Evolutionary conservation across 495 filamentous ascomycete genomes (phyloP), one percentile per base, ranked within the genome.

Genomic region (Pseudomonodictys pantanalensis): DNA sequence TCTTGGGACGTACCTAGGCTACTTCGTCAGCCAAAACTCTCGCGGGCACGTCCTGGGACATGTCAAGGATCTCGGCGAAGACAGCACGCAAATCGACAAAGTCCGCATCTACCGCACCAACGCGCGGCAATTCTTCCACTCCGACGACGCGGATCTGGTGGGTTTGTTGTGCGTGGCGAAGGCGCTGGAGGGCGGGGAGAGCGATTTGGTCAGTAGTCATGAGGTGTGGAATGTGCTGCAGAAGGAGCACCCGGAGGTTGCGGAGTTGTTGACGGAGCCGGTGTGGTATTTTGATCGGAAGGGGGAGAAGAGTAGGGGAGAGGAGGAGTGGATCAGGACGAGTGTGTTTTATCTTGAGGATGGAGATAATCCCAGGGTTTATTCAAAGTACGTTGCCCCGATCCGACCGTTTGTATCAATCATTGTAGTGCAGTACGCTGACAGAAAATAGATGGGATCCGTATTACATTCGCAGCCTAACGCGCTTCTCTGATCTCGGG

Each of bases 261-360:
- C 88, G 0, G 81, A 86, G 72, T 82, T 82, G 29, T 76, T 96
- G 47, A 85, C 86, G 2, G 73, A 83, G 56, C 89, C 90, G 0
- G 83, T 87, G 65, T 96, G 91, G 91, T 95, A 93, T 75, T 93
- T 96, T 68, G 91, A 96, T 71, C 88, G 91, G 59, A 96, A 96
- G 73, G 91, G 91, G 41, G 91, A 95, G 75, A 83, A 80, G 1
- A 84, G 80, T 30, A 76, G 78, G 33, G 90, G 88, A 25, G 77
- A 95, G 72, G 83, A 91, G 33, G 83, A 86, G 50, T 96, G 82
- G 67, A 88, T 92, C 69, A 79, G 81, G 28, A 83, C 83, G 22
- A 80, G 81, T 24, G 83, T 95, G 2, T 78, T 95, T 35, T 95
- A 90, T 69, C 75, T 91, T 1, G 90, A 85, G 69, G 72, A 72